Evolutionary conservation across 352 stramenopile genomes (phyloP).

Genomic region (Phytophthora citrophthora): DNA sequence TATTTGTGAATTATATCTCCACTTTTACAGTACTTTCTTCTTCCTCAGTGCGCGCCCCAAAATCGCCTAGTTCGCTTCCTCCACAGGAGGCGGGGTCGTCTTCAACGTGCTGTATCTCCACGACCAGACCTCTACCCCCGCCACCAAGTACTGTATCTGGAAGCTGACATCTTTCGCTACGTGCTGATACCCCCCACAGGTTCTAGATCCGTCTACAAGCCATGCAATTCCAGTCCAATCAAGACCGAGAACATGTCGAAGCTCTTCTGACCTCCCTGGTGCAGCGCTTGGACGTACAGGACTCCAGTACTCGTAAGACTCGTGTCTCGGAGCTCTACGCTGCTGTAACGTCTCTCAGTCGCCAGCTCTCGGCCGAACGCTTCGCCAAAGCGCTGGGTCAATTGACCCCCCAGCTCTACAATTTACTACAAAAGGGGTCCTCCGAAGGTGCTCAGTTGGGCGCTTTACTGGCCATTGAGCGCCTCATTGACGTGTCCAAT

Average conservation of each 20-base stretch:
- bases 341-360: constrained; percentile 68
- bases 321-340: constrained; percentile 64
- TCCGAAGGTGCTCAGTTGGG: constrained; percentile 77
- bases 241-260: constrained; percentile 77
- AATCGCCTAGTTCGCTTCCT: neutral
- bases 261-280: constrained; percentile 64
- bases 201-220: constrained; percentile 1
- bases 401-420: constrained; percentile 81
- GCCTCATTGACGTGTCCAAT: constrained; percentile 82
- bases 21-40: constrained; percentile 5
- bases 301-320: constrained; percentile 41
- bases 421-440: constrained; percentile 60
- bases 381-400: constrained; percentile 79
- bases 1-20: constrained; percentile 4
- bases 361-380: constrained; percentile 80
- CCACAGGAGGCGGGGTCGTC: constrained; percentile 3
- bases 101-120: neutral
- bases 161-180: constrained; percentile 8
- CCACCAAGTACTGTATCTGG: neutral
- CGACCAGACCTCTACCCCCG: neutral
- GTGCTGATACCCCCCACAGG: neutral
- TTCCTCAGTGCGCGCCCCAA: constrained; percentile 1
- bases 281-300: constrained; percentile 57
- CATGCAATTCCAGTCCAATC: constrained; percentile 20
- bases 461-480: constrained; percentile 75